Evolutionary conservation across 2,329 filamentous ascomycete species (phyloP), one percentile per base, ranked within the genome.

Genomic region (Lojkania enalia): DNA sequence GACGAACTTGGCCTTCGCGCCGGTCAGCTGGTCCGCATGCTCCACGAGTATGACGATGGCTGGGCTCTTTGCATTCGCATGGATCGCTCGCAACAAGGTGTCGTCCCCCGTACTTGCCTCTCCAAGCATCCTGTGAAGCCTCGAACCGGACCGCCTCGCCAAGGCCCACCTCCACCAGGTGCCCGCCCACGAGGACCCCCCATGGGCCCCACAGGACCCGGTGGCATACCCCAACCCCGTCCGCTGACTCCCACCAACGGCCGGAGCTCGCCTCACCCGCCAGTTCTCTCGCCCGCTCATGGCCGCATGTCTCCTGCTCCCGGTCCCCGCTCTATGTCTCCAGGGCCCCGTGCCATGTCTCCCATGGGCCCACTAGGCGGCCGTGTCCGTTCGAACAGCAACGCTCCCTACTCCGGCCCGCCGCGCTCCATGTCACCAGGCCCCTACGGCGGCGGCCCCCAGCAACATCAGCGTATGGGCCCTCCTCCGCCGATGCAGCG

Each of bases 41-140:
- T 97, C 40, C 92, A 97, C 64, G 91, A 96, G 72, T 99, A 97
- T 62, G 94, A 99, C 66, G 94, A 99, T 72, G 94, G 94, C 61
- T 99, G 94, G 94, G 89, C 91, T 63, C 88, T 97, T 43, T 96
- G 90, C 71, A 87, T 90, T 57, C 87, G 86, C 54, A 85, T 97
- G 60, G 91, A 97, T 71, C 87, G 90, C 53, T 91, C 90, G 49
- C 80, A 88, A 60, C 91, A 97, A 75, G 94, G 94, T 76, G 94
- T 97, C 40, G 89, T 88, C 45, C 94, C 94, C 12, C 84, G 94
- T 57, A 96, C 91, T 27, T 99, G 94, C 73, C 79, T 99, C 38
- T 97, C 94, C 12, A 88, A 90, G 46, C 85, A 90, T 38, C 90
- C 92, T 14, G 87, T 97, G 51, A 96, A 95, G 77, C 89, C 91